phyloP scores from a whole-genome alignment of 176 grass and related monocot species.

The bread wheat (Triticum aestivum) region IWGSC_CS_RefSeq_v2.1 NC_057803.1:733949090-733949589 shows the following conservation, averaged over 20 bases:
- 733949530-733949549: too few species aligned
- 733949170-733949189: not conserved
- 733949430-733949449: not conserved
- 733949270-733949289: not conserved
- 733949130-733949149: not conserved
- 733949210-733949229: constrained; percentile 2
- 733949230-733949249: not conserved
- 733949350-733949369: constrained; percentile 10
- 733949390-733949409: not conserved
- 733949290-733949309: constrained; percentile 11
- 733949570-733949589: too few species aligned
- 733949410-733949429: not conserved
- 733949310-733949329: constrained; percentile 38
- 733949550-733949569: too few species aligned
- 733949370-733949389: constrained; percentile 8
- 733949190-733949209: constrained; percentile 46
- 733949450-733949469: not conserved
- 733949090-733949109: constrained; percentile 29
- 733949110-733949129: not conserved
- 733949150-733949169: not conserved
- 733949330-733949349: constrained; percentile 10
- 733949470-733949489: not conserved
- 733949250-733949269: not conserved
- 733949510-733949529: too few species aligned
- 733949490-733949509: not conserved